These are phyloP conservation scores for Coemansia sp. DNA, from an alignment of 192 early-diverging fungal species.

Conservation along the genomic window DNA sequence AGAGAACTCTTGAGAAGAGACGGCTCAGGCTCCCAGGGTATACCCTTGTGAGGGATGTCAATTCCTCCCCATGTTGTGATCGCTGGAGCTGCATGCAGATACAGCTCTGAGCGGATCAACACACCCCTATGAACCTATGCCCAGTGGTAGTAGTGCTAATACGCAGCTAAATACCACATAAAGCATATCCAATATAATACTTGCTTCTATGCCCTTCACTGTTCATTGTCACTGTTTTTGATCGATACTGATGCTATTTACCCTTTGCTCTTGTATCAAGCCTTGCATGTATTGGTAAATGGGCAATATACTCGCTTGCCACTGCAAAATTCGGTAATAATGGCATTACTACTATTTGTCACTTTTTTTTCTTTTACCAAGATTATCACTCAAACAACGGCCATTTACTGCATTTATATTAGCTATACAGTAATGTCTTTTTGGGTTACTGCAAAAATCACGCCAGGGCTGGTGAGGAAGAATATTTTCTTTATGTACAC, in stretches of 20 bases:
- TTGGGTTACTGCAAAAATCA: not conserved
- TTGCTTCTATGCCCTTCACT: not conserved
- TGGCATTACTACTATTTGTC: not conserved
- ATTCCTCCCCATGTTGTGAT: no score
- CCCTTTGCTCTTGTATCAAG: not conserved
- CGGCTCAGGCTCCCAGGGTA: no score
- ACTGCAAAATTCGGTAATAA: not conserved
- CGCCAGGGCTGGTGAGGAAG: not conserved
- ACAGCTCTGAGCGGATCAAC: no score
- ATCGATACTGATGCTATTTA: no score
- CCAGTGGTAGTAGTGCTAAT: no score
- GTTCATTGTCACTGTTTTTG: not conserved
- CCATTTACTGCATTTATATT: not conserved
- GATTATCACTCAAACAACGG: not conserved
- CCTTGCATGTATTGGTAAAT: not conserved
- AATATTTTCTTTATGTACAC: not conserved
- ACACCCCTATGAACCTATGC: no score
- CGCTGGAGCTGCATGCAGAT: no score
- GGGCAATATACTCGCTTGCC: not conserved
- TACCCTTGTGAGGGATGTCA: no score
- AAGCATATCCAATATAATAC: no score
- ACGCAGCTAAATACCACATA: no score
- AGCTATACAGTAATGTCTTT: not conserved
- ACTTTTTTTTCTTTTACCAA: not conserved
- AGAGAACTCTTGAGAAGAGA: no score